phyloP scores from a whole-genome alignment of 179 eudicot genomes.

The Beta lomatogona region DNA sequence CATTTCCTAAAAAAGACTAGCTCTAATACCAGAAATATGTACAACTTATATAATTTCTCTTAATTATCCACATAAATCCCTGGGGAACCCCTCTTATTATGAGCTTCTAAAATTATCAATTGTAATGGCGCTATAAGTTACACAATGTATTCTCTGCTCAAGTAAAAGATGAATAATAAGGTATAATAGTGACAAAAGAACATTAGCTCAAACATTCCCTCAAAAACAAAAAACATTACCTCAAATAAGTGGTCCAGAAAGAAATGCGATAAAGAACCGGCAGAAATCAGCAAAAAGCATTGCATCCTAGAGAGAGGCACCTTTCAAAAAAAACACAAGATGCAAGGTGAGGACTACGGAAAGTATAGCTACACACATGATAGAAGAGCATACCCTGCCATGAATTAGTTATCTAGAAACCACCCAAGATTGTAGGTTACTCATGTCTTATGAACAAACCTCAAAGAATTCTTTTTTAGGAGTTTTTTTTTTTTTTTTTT shows the following conservation, averaged over 20 bases:
- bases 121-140: background rate
- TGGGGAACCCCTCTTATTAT: background rate
- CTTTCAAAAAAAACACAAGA: conserved; percentile 43
- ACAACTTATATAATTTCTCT: background rate
- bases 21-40: background rate
- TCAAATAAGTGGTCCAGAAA: conserved; percentile 89
- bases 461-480: too few species aligned
- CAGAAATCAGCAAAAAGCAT: conserved; percentile 69
- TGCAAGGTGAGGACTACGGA: background rate
- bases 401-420: too few species aligned
- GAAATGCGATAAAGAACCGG: conserved; percentile 89
- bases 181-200: background rate
- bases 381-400: too few species aligned
- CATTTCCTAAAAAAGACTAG: background rate
- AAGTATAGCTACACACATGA: too few species aligned
- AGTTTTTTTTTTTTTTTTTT: too few species aligned
- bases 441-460: too few species aligned
- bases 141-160: background rate
- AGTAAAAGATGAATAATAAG: background rate
- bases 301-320: conserved; percentile 64
- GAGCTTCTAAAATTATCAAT: background rate
- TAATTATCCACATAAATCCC: background rate
- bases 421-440: too few species aligned
- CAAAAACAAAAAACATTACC: conserved; percentile 41
- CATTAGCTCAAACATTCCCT: conserved; percentile 63